phyloP scores from a whole-genome alignment of 2,329 filamentous ascomycete species.

The Cercospora berteroae region DNA sequence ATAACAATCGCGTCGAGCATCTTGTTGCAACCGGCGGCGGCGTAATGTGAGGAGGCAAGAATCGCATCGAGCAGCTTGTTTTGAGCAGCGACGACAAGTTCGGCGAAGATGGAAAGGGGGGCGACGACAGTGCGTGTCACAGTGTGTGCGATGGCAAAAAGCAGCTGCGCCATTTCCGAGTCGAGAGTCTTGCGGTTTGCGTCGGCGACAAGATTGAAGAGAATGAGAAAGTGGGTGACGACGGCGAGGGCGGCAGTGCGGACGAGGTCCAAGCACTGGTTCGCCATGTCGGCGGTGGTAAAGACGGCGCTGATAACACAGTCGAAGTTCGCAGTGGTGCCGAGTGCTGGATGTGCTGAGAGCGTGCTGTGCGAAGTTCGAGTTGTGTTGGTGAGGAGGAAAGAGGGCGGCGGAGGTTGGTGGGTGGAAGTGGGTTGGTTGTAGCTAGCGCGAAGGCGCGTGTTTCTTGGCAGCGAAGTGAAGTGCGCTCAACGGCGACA shows the following conservation, averaged over 20 bases:
- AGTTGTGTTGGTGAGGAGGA: not conserved
- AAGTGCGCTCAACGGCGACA: not conserved
- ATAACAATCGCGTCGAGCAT: not conserved
- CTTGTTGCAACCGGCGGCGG: too few relatives aligned
- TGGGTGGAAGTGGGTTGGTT: not conserved
- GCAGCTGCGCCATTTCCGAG: not conserved
- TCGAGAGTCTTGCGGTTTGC: not conserved
- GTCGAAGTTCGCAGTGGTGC: not conserved
- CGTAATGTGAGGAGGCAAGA: too few relatives aligned
- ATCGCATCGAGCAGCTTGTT: too few relatives aligned
- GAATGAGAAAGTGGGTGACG: not conserved
- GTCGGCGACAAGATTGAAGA: not conserved
- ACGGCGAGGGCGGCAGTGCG: not conserved
- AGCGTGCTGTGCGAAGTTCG: not conserved
- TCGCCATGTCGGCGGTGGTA: not conserved
- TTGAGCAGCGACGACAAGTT: not conserved
- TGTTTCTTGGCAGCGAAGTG: slow-evolving; percentile 4
- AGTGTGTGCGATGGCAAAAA: not conserved
- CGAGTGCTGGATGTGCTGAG: not conserved
- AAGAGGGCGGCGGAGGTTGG: not conserved
- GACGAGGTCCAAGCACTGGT: not conserved
- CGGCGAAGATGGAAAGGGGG: not conserved
- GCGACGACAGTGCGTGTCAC: not conserved
- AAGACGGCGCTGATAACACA: not conserved
- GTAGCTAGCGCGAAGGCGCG: not conserved